Evolutionary conservation across 805 yeast species (phyloP), one percentile per base, ranked within the genome.

Genomic region (Vanderwaltozyma verrucispora): DNA sequence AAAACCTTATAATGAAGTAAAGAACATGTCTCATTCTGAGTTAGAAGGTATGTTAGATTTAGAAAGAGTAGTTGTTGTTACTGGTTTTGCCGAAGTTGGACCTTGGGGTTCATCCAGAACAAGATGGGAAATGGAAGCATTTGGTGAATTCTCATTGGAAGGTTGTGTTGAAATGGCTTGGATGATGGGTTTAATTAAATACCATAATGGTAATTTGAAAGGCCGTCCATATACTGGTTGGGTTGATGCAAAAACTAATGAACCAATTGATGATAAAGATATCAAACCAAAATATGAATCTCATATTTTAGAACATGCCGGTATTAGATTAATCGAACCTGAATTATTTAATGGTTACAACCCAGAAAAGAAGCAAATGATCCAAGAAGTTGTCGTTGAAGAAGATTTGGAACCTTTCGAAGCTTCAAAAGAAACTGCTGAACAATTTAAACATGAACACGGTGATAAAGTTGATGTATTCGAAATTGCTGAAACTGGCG

Each of bases 21-120:
- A 81, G 65, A 56, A 71, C 36, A 51, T 72, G 35, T 67, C 89
- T 44, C 59, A 68, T 14, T 79, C 85, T 40, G 79, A 84, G 39
- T 72, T 92, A 54, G 88, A 83, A 62, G 96, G 95, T 42, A 70
- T 92, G 72, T 69, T 92, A 50, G 96, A 92, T 60, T 77, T 89
- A 58, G 96, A 88, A 60, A 76, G 77, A 49, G 92, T 87, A 42
- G 74, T 89, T 49, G 99, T 92, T 47, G 89, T 92, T 43, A 89
- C 98, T 33, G 99, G 99, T 67, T 92, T 89, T 69, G 71, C 96
- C 46, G 99, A 92, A 68, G 97, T 92, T 51, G 94, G 96, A 59
- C 98, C 98, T 56, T 94, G 96, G 95, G 98, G 98, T 75, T 87
- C 88, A 62, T 68, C 98, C 28, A 83, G 97, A 74, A 92, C 98